Evolutionary conservation across 495 filamentous ascomycete species (phyloP).

Genomic region (Aspergillus olivimuriae): DNA sequence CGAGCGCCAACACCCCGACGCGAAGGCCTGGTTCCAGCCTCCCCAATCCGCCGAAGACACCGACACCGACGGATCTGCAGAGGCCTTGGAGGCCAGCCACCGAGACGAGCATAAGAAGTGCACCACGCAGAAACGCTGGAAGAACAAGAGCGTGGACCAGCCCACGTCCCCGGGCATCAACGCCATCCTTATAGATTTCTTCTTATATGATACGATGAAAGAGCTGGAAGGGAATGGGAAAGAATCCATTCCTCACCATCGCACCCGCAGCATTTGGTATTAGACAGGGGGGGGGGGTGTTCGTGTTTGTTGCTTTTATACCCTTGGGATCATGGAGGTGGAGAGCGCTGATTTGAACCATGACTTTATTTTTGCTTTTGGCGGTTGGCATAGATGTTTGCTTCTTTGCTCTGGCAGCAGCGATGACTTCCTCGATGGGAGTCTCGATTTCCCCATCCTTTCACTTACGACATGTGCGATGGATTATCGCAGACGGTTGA

Average conservation of each 20-base stretch:
- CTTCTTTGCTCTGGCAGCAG: conserved; percentile 10
- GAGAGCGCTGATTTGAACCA: background rate
- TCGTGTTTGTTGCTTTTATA: conserved; percentile 2
- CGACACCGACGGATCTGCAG: background rate
- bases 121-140: conserved; percentile 9
- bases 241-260: conserved; percentile 78
- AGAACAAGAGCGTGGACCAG: conserved; percentile 14
- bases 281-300: conserved; percentile 27
- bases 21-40: conserved; percentile 16
- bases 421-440: conserved; percentile 2
- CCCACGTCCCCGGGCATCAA: conserved; percentile 49
- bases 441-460: background rate
- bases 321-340: conserved; percentile 1
- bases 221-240: conserved; percentile 54
- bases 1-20: conserved; percentile 58
- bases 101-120: conserved; percentile 4
- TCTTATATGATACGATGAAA: conserved; percentile 91
- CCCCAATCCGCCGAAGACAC: conserved; percentile 1
- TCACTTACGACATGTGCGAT: too few relatives aligned
- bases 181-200: conserved; percentile 92
- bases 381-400: too few relatives aligned
- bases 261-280: conserved; percentile 96
- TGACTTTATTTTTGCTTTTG: background rate
- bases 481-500: too few relatives aligned
- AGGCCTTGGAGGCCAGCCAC: background rate